Conservation (phyloP, 2,329 filamentous ascomycete genomes). For the Samsoniella hepiali region DNA sequence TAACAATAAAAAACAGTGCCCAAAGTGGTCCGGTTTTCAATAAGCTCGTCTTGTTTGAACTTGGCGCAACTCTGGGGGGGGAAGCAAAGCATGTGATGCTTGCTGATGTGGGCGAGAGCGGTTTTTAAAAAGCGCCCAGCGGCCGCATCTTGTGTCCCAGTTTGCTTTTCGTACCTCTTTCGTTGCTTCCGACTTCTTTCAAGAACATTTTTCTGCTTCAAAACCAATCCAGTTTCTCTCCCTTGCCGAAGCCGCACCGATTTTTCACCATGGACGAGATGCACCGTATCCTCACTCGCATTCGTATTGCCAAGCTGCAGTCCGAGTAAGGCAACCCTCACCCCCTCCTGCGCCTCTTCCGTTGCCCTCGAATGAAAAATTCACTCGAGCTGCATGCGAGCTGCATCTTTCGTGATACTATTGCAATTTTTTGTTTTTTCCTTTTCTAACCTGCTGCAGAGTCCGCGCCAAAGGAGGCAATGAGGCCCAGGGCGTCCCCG, state of each 20-base stretch:
- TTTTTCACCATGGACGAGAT: slow-evolving; percentile 39
- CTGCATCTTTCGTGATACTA: not conserved
- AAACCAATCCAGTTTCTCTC: too few species aligned
- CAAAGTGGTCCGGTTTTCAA: not conserved
- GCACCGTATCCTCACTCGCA: slow-evolving; percentile 40
- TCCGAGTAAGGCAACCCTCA: slow-evolving; percentile 38
- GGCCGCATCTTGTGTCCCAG: not conserved
- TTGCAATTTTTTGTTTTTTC: not conserved
- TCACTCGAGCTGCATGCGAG: too few species aligned
- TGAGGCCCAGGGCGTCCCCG: slow-evolving; percentile 12
- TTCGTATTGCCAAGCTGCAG: slow-evolving; percentile 48
- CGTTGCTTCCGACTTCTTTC: not conserved
- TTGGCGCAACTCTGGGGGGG: too few species aligned
- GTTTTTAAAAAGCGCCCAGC: not conserved
- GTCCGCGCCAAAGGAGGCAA: slow-evolving; percentile 7
- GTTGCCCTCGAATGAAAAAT: not conserved
- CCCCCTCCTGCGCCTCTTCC: not conserved
- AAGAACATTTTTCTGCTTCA: not conserved
- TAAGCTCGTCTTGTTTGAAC: too few species aligned
- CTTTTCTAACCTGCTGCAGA: slow-evolving; percentile 5
- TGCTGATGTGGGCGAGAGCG: not conserved
- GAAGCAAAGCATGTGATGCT: slow-evolving; percentile 8
- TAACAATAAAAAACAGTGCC: not conserved
- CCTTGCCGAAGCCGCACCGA: too few species aligned
- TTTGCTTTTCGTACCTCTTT: not conserved